These are phyloP conservation scores for Cladosporium oxysporum DNA, from an alignment of 2,329 filamentous ascomycete genomes.

Conservation along the genomic window DNA sequence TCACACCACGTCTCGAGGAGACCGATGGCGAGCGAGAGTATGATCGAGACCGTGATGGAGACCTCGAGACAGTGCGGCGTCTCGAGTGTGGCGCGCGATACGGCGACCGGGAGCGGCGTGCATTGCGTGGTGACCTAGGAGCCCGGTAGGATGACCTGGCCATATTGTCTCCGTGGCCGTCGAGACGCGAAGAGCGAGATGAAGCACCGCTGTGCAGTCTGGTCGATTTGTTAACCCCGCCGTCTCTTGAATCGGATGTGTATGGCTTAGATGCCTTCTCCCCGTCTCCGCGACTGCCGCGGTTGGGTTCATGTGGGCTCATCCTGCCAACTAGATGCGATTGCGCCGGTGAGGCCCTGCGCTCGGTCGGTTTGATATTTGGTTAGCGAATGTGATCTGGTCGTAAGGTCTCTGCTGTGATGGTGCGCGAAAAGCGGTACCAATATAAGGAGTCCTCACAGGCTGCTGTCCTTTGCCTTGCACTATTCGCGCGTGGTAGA, in stretches of 20 bases:
- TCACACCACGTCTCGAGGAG: conserved; percentile 36
- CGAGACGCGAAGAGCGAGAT: conserved; percentile 34
- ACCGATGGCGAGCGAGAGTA: conserved; percentile 35
- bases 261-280: conserved; percentile 86
- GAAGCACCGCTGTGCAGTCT: conserved; percentile 56
- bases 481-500: background rate
- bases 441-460: conserved; percentile 34
- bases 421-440: conserved; percentile 29
- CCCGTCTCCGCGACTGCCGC: conserved; percentile 63
- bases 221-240: conserved; percentile 88
- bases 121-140: conserved; percentile 39
- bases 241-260: conserved; percentile 68
- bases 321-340: conserved; percentile 32
- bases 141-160: conserved; percentile 39
- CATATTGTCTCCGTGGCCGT: conserved; percentile 26
- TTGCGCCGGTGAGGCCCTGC: conserved; percentile 23
- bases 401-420: conserved; percentile 12
- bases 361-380: conserved; percentile 25
- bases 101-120: conserved; percentile 54
- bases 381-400: conserved; percentile 30
- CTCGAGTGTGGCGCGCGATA: conserved; percentile 31
- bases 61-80: conserved; percentile 51
- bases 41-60: conserved; percentile 53
- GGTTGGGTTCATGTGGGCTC: conserved; percentile 63
- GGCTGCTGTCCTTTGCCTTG: conserved; percentile 25